Evolutionary conservation across 257 asterid species (phyloP).

Genomic region (Primulina eburnea): DNA sequence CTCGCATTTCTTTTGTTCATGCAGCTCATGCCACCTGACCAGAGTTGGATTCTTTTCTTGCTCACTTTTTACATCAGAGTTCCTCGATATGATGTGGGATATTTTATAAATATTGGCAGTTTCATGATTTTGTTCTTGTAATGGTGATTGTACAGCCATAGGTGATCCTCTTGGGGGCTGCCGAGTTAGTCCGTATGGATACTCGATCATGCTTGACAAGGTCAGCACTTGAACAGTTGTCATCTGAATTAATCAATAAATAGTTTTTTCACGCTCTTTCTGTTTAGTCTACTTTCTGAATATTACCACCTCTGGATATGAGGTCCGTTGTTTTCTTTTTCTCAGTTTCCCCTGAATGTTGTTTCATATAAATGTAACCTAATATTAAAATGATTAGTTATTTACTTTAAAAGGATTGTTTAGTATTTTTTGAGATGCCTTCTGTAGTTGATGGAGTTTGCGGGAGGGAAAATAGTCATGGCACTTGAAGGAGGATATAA

Average conservation of each 20-base stretch:
- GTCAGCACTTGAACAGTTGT: conserved; percentile 36
- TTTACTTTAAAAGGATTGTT: neutral
- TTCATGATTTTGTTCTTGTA: conserved; percentile 22
- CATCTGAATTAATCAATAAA: conserved; percentile 18
- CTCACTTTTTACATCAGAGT: neutral
- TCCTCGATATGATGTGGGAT: conserved; percentile 1
- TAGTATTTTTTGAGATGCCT: conserved; percentile 13
- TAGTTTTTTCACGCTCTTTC: conserved; percentile 3
- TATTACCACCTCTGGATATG: neutral
- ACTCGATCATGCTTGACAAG: conserved; percentile 81
- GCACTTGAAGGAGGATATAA: conserved; percentile 98
- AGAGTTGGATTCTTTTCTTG: conserved; percentile 15
- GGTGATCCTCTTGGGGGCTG: conserved; percentile 97
- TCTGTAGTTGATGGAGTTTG: conserved; percentile 75
- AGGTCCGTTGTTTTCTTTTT: neutral
- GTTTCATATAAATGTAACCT: neutral
- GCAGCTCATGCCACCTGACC: neutral
- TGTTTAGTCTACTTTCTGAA: neutral
- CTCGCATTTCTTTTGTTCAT: neutral
- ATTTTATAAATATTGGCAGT: conserved; percentile 13
- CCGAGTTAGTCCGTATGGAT: conserved; percentile 77
- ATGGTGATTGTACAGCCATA: conserved; percentile 51
- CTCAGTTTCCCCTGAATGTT: neutral
- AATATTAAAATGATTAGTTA: neutral
- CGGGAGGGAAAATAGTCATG: conserved; percentile 87